Evolutionary conservation across 1,139 yeast species (phyloP).

Genomic region (Suhomyces chickasaworum): DNA sequence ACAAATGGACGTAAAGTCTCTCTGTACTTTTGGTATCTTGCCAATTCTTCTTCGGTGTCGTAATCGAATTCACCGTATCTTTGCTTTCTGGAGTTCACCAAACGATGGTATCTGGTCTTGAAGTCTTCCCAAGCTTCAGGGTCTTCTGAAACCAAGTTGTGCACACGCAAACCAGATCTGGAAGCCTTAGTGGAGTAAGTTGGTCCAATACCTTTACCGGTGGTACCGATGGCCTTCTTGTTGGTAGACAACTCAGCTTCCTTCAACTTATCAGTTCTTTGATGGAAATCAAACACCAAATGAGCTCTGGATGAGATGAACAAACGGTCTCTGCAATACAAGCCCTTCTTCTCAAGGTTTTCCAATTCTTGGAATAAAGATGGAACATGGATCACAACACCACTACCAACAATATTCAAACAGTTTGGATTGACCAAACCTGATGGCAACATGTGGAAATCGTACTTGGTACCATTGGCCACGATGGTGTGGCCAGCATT

Average conservation of each 20-base stretch:
- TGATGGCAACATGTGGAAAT: conserved; percentile 98
- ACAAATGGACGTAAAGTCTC: conserved; percentile 84
- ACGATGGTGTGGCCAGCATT: conserved; percentile 99
- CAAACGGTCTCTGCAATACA: conserved; percentile 75
- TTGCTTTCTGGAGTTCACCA: conserved; percentile 76
- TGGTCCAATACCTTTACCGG: conserved; percentile 99
- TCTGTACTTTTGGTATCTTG: conserved; percentile 71
- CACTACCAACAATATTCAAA: conserved; percentile 87
- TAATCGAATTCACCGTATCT: conserved; percentile 94
- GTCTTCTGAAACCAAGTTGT: conserved; percentile 87
- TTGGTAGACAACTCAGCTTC: conserved; percentile 84
- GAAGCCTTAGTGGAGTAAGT: conserved; percentile 96
- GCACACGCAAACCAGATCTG: conserved; percentile 95
- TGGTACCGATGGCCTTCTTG: conserved; percentile 94
- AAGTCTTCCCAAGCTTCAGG: conserved; percentile 94
- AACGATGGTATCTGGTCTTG: conserved; percentile 72
- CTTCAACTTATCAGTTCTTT: conserved; percentile 91
- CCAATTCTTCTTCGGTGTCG: conserved; percentile 79
- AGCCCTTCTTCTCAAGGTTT: conserved; percentile 77
- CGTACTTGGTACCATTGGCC: conserved; percentile 83
- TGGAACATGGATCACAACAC: conserved; percentile 95
- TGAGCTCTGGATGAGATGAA: conserved; percentile 94
- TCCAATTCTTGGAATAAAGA: conserved; percentile 87
- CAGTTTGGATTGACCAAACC: conserved; percentile 94
- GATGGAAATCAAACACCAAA: conserved; percentile 96